phyloP scores from a whole-genome alignment of 495 filamentous ascomycete species.

The Hypoxylon fragiforme region DNA sequence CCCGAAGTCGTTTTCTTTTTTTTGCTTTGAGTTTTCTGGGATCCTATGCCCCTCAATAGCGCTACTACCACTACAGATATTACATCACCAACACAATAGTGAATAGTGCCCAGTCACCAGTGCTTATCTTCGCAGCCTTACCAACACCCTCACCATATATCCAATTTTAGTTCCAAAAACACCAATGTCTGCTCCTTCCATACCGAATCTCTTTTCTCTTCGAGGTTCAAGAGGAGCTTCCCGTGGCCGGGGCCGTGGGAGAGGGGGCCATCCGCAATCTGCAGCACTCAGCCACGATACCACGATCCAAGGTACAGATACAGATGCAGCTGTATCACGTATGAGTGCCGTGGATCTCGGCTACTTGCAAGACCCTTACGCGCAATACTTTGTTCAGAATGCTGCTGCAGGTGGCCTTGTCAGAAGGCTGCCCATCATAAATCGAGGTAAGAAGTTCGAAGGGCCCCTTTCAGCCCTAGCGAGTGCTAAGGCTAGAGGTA shows the following conservation, averaged over 20 bases:
- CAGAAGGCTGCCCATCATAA: constrained; percentile 84
- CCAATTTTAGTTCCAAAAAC: not conserved
- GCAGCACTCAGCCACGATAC: constrained; percentile 42
- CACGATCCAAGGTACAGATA: constrained; percentile 85
- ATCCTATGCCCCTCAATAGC: not conserved
- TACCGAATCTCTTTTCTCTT: constrained; percentile 75
- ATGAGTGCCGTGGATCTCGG: constrained; percentile 86
- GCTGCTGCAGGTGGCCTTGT: constrained; percentile 39
- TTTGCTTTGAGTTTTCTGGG: not conserved
- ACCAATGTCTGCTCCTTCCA: constrained; percentile 69
- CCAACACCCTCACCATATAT: not conserved
- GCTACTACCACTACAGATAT: not conserved
- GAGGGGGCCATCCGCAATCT: constrained; percentile 35
- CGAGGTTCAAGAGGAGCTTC: constrained; percentile 53
- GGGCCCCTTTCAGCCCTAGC: constrained; percentile 18
- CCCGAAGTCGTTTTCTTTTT: too few species aligned
- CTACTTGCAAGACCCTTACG: constrained; percentile 84
- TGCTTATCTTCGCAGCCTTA: not conserved
- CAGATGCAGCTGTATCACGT: constrained; percentile 85
- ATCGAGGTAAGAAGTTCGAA: constrained; percentile 66
- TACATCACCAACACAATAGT: too few species aligned
- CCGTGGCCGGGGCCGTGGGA: constrained; percentile 46
- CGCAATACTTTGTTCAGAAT: constrained; percentile 61
- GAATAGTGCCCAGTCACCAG: too few species aligned
- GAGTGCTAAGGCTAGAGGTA: constrained; percentile 41